Conservation (phyloP, 2,329 filamentous ascomycete species). For the Fusarium neocosmosporiellum region DNA sequence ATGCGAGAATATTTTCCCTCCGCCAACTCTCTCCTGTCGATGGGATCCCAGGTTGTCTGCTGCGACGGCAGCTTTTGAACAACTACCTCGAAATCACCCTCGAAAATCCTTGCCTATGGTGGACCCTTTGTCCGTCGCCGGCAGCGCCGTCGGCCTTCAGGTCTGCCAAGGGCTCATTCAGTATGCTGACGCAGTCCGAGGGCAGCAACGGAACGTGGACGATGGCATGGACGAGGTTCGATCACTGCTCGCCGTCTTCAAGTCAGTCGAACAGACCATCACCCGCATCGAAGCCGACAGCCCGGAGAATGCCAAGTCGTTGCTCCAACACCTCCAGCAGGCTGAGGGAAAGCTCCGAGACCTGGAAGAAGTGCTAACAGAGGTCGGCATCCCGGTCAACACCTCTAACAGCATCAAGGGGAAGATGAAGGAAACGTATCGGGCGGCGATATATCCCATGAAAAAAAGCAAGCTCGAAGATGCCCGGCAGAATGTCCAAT, state of each 20-base stretch:
- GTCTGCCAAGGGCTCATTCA: conserved; percentile 3
- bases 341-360: not conserved
- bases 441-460: not conserved
- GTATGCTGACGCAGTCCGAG: not conserved
- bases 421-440: not conserved
- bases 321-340: not conserved
- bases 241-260: conserved; percentile 2
- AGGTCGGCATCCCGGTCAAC: not conserved
- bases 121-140: conserved; percentile 1
- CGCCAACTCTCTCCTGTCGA: not conserved
- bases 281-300: not conserved
- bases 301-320: not conserved
- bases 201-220: not conserved
- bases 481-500: not conserved
- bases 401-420: not conserved
- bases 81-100: rapidly evolving
- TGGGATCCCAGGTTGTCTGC: not conserved
- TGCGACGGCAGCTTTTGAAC: not conserved
- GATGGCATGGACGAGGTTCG: not conserved
- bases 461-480: not conserved
- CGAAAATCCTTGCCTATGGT: not conserved
- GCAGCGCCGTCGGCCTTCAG: conserved; percentile 4
- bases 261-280: not conserved
- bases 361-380: not conserved
- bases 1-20: not conserved